Base-by-base conservation (phyloP, 768 basidiomycete genomes). In the Kwoniella pini region DNA sequence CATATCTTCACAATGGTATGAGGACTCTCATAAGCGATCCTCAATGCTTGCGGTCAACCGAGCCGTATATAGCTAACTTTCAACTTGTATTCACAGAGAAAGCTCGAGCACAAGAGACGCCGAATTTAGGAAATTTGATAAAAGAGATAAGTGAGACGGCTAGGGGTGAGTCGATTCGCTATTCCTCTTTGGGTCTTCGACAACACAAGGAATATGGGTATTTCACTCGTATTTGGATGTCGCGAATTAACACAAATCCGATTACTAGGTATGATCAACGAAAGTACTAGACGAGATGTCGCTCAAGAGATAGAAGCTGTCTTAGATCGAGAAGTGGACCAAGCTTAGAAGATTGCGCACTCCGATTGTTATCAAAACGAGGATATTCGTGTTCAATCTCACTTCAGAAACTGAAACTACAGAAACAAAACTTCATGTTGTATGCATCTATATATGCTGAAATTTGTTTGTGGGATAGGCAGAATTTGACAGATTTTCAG, bases 241-340 rank as follows among this genome's bases (percentile, higher is more conserved):
- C 3, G 31, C 28, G n/a, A n/a, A 0, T 27, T 13, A 30, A 24
- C 12, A 3, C 10, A 12, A 15, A 43, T 9, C 27, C 33, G 33
- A 7, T 36, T 36, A 21, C 26, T 49, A 74, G 71, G 40, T 2
- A 69, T 67, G 69, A 42, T 74, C 19, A 42, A 54, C 17, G 57
- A 57, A 7, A 46, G 49, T 19, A 57, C 69, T 9, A 50, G 61
- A 13, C 31, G 40, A 5, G 70, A 67, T 21, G 63, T 74, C 3
- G 39, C 58, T 19, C 67, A 71, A 38, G 72, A 71, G 54, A 71
- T 74, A 9, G 65, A 69, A 45, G 70, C 63, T 43, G 67, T 65
- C 10, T 38, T 74, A 33, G 72, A 74, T 33, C 42, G 70, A 54
- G 72, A 74, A 44, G 70, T 71, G 19, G 72, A 74, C 52, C 46